phyloP scores from a whole-genome alignment of 176 grass and related monocot species.

The Rhynchospora breviuscula region DNA sequence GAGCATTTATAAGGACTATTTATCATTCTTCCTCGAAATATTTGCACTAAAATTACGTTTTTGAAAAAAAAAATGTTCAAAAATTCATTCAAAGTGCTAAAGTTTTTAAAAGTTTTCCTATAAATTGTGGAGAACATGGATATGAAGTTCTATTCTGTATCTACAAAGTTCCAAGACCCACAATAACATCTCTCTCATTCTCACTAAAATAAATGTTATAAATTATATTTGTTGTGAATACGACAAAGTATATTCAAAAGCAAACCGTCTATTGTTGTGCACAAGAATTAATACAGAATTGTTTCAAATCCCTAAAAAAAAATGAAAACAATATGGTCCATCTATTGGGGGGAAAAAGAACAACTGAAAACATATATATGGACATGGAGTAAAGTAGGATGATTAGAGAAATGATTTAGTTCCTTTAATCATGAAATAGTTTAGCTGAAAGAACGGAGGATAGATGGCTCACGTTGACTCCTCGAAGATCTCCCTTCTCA shows the following conservation, averaged over 20 bases:
- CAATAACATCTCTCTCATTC: background rate
- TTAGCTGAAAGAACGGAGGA: background rate
- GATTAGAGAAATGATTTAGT: background rate
- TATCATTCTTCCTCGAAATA: background rate
- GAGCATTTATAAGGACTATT: background rate
- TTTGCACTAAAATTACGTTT: background rate
- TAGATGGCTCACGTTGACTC: background rate
- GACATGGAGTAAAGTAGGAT: background rate
- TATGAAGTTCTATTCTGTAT: background rate
- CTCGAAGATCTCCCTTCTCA: background rate
- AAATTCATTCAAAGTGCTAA: background rate
- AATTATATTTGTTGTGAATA: background rate
- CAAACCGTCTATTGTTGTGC: background rate
- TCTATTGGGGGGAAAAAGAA: background rate
- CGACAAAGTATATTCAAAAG: background rate
- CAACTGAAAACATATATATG: background rate
- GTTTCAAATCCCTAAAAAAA: background rate
- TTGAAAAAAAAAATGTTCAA: background rate
- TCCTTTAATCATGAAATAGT: conserved; percentile 9
- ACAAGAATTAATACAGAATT: background rate
- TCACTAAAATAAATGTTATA: background rate
- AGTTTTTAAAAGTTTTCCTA: background rate
- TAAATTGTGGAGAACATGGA: background rate
- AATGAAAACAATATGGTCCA: background rate
- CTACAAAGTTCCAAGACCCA: background rate